phyloP scores from a whole-genome alignment of 306 rosid species.

The Morella rubra region DNA sequence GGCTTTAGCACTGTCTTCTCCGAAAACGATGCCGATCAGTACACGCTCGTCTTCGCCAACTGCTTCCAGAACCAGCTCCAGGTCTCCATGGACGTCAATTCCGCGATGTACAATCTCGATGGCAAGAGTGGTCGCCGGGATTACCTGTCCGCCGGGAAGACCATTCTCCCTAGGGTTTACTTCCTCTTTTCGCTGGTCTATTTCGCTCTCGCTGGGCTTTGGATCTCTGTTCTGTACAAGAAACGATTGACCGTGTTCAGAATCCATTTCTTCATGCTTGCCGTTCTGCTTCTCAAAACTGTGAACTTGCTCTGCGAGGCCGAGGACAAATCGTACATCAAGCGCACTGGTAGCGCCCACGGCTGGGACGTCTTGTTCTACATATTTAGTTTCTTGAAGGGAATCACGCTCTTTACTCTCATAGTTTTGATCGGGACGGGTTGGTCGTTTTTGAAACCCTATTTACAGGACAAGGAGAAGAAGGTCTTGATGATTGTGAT shows the following conservation, averaged over 20 bases:
- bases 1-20: conserved; percentile 23
- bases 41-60: conserved; percentile 80
- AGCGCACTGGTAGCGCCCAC: conserved; percentile 85
- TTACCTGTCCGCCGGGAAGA: conserved; percentile 78
- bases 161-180: conserved; percentile 75
- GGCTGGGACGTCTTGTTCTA: conserved; percentile 96
- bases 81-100: conserved; percentile 68
- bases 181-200: conserved; percentile 63
- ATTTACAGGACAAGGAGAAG: conserved; percentile 87
- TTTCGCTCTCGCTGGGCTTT: conserved; percentile 48
- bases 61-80: conserved; percentile 42
- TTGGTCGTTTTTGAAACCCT: conserved; percentile 92
- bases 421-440: conserved; percentile 93
- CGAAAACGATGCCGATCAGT: conserved; percentile 80
- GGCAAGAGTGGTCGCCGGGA: conserved; percentile 57
- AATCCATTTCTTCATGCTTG: conserved; percentile 92
- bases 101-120: conserved; percentile 90
- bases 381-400: conserved; percentile 85
- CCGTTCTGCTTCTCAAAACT: conserved; percentile 70
- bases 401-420: conserved; percentile 73
- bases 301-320: conserved; percentile 85
- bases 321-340: conserved; percentile 82
- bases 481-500: conserved; percentile 92
- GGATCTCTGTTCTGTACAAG: conserved; percentile 67
- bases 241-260: conserved; percentile 76